A percentile compares a stretch with the other conserved stretches of the same genome.
Conservation (phyloP, 306 rosid genomes). For the Senna siamea region DNA sequence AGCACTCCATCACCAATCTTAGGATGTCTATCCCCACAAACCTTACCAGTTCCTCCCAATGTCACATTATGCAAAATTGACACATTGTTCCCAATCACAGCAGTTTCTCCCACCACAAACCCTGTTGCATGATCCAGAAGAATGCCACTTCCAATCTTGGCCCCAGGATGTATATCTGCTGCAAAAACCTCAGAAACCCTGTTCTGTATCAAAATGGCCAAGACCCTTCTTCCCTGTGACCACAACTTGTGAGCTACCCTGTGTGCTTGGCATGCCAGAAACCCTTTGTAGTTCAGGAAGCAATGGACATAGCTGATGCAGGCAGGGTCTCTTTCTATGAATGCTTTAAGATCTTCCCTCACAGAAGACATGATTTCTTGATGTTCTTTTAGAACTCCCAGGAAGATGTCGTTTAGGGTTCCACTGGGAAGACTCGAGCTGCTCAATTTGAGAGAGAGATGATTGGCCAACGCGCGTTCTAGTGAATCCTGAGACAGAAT, state of each 20-base stretch:
- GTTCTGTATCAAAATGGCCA: constrained; percentile 79
- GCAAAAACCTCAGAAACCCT: constrained; percentile 80
- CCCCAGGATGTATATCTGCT: constrained; percentile 92
- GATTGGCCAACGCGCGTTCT: constrained; percentile 62
- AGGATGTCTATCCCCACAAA: constrained; percentile 83
- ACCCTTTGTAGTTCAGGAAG: constrained; percentile 82
- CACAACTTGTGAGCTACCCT: constrained; percentile 76
- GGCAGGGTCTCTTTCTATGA: constrained; percentile 81
- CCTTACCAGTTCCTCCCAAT: constrained; percentile 92
- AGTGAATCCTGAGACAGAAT: constrained; percentile 62
- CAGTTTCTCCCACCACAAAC: constrained; percentile 89
- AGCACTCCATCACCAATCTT: constrained; percentile 95
- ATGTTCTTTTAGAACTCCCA: constrained; percentile 43
- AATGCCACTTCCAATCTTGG: constrained; percentile 74
- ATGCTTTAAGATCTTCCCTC: constrained; percentile 63
- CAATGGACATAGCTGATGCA: constrained; percentile 78
- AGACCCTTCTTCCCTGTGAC: constrained; percentile 57
- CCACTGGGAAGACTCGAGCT: constrained; percentile 49
- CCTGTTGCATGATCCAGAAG: constrained; percentile 95
- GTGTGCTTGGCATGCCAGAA: constrained; percentile 80
- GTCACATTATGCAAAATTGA: constrained; percentile 90
- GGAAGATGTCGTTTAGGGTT: constrained; percentile 62
- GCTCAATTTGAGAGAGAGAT: constrained; percentile 63
- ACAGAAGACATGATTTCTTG: constrained; percentile 48
- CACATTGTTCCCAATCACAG: constrained; percentile 87